Conservation (phyloP, 2,329 filamentous ascomycete species). For the Colletotrichum sp. region DNA sequence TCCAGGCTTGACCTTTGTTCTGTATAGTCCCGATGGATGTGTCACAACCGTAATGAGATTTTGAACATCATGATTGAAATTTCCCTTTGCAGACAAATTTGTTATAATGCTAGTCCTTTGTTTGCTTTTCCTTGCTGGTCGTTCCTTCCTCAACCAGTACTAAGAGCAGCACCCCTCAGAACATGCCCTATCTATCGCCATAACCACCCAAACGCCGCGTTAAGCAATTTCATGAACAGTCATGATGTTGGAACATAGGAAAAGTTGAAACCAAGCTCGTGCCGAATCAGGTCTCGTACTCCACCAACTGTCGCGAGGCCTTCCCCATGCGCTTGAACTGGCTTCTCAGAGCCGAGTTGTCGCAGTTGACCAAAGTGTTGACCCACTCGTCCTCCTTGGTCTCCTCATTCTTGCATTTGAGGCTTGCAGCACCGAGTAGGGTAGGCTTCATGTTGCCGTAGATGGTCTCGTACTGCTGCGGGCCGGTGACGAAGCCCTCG, state of each 20-base stretch:
- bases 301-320: neutral
- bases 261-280: neutral
- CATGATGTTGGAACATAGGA: neutral
- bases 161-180: neutral
- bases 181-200: neutral
- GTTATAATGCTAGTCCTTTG: neutral
- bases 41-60: neutral
- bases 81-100: neutral
- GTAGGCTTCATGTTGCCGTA: constrained; percentile 49
- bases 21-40: fast-evolving
- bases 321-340: constrained; percentile 35
- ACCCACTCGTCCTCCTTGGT: constrained; percentile 32
- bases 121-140: neutral
- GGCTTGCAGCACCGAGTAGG: constrained; percentile 35
- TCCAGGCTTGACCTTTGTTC: neutral
- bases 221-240: neutral
- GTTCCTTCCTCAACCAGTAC: neutral
- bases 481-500: constrained; percentile 53
- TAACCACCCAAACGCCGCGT: neutral
- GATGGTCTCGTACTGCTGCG: constrained; percentile 53
- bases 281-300: neutral
- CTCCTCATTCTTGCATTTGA: constrained; percentile 23
- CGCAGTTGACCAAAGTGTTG: constrained; percentile 36
- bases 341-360: constrained; percentile 34
- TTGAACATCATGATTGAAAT: neutral